Evolutionary conservation across 208 protist genomes (phyloP), one percentile per base, ranked within the genome.

Genomic region (Acanthamoeba castellanii): DNA sequence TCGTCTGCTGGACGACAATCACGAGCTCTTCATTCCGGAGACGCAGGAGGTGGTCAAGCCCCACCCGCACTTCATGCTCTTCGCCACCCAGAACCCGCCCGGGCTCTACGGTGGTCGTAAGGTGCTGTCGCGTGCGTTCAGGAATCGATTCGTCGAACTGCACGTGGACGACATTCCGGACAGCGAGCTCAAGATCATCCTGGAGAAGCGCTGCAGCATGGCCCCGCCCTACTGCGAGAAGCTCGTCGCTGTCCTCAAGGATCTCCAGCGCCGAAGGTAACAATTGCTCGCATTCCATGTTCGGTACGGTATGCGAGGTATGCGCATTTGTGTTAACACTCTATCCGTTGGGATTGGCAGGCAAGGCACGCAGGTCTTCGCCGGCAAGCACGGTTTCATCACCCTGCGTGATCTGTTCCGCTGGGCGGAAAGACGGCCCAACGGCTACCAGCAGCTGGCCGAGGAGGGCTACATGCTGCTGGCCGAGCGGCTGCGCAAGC

Each of bases 1-100:
- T 96, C 98, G 99, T 64, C 97, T 99, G 22, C 98, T 99, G 0
- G 99, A 99, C 97, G 99, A 99, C 96, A 99, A 99, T 97, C 98
- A 99, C 95, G 99, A 99, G 96, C 97, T 99, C 0, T 99, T 99
- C 96, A 99, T 99, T 34, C 98, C 99, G 18, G 99, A 99, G 95
- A 99, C 99, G 74, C 95, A 96, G 74, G 95, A 97, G 68, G 98
- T 97, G 5, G 98, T 99, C 34, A 98, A 98, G 95, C 99, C 99
- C 50, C 99, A 99, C 96, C 99, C 99, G 45, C 95, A 99, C 92
- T 99, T 99, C 82, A 98, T 99, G 96, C 98, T 99, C 61, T 99
- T 99, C 97, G 99, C 99, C 3, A 99, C 99, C 34, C 99, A 99
- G 96, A 99, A 99, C 96, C 99, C 99, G 27, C 98, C 99, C 13